These are phyloP conservation scores for Suzukiozyma palmioleophila DNA, from an alignment of 1,139 yeast species.

Conservation along the genomic window DNA sequence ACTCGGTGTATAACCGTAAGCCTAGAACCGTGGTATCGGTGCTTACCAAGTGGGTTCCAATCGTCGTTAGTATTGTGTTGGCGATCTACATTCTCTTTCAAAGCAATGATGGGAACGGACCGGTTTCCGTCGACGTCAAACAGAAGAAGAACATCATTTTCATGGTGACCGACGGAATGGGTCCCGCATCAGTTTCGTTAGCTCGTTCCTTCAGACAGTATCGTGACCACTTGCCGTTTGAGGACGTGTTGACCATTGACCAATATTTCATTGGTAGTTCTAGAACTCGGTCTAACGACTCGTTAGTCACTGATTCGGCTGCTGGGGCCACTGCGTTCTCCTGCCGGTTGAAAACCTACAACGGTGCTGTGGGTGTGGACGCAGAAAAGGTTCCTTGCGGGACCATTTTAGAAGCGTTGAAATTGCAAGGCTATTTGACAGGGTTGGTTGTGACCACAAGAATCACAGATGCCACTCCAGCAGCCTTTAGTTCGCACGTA, in stretches of 20 bases:
- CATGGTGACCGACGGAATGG: conserved; percentile 92
- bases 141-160: conserved; percentile 61
- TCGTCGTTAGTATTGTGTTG: neutral
- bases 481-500: conserved; percentile 77
- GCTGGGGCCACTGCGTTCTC: conserved; percentile 94
- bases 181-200: conserved; percentile 75
- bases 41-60: neutral
- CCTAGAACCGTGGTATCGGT: neutral
- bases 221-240: conserved; percentile 44
- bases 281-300: conserved; percentile 67
- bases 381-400: conserved; percentile 67
- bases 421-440: conserved; percentile 68
- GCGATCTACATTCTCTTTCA: neutral
- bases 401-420: conserved; percentile 78
- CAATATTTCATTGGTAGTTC: conserved; percentile 68
- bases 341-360: conserved; percentile 73
- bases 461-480: conserved; percentile 76
- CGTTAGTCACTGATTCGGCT: conserved; percentile 83
- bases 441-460: conserved; percentile 87
- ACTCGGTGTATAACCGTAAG: neutral
- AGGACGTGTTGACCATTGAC: conserved; percentile 59
- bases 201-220: conserved; percentile 68
- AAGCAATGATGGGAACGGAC: neutral
- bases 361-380: conserved; percentile 79
- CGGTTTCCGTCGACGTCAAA: conserved; percentile 7